phyloP scores from a whole-genome alignment of 257 asterid genomes.

The Mentha longifolia region DNA sequence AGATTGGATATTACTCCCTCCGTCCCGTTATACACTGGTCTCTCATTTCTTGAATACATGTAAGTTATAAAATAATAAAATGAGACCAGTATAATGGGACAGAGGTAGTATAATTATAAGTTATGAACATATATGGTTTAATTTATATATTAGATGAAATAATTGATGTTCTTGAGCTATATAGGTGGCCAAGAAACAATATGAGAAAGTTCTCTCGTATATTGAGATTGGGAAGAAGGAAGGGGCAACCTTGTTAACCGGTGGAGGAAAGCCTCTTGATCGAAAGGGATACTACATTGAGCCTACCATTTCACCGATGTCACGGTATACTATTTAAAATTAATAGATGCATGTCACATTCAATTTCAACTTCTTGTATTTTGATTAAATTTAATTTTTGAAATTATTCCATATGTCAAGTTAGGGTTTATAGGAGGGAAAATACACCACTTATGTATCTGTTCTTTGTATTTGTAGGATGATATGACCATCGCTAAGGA shows the following conservation, averaged over 20 bases:
- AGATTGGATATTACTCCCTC: no score
- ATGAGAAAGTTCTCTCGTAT: slow-evolving; percentile 54
- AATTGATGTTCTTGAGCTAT: neutral
- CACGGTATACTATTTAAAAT: slow-evolving; percentile 34
- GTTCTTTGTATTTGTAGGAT: slow-evolving; percentile 41
- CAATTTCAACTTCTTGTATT: no score
- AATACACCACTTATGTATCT: neutral
- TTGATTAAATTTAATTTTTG: no score
- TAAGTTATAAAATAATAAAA: neutral
- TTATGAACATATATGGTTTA: no score
- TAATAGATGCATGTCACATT: no score
- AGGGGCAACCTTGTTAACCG: slow-evolving; percentile 66
- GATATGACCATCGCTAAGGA: slow-evolving; percentile 69
- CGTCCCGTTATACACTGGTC: no score
- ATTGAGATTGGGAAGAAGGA: slow-evolving; percentile 65
- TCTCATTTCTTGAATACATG: no score
- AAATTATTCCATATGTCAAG: no score
- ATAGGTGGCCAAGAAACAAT: slow-evolving; percentile 65
- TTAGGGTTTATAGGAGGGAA: no score
- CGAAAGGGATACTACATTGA: slow-evolving; percentile 68
- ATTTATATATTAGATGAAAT: no score
- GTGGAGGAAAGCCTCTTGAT: slow-evolving; percentile 62
- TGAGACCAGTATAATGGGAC: no score
- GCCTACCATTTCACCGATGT: slow-evolving; percentile 73
- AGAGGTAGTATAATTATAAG: no score